phyloP scores from a whole-genome alignment of 2,329 filamentous ascomycete species.

The Ophiostoma quercus region DNA sequence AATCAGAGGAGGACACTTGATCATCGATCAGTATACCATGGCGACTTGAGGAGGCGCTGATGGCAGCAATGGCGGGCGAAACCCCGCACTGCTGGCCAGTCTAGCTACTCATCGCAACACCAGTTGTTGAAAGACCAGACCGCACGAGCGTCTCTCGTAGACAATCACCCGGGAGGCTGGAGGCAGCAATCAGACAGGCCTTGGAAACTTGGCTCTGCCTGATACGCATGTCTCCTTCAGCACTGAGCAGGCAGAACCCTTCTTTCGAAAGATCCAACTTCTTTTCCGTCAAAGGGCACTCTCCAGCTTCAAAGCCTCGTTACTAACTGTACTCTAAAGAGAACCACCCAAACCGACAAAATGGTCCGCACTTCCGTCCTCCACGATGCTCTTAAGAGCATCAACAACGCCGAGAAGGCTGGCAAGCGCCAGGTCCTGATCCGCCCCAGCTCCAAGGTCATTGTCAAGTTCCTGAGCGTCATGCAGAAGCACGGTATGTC shows the following conservation, averaged over 20 bases:
- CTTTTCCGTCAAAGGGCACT: constrained; percentile 52
- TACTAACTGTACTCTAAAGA: constrained; percentile 50
- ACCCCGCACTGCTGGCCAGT: neutral
- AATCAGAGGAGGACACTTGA: neutral
- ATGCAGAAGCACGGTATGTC: constrained; percentile 98
- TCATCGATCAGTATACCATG: neutral
- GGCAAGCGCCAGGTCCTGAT: constrained; percentile 99
- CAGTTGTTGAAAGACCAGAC: constrained; percentile 16
- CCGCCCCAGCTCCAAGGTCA: constrained; percentile 98
- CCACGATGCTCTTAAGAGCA: constrained; percentile 97
- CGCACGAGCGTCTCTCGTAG: constrained; percentile 18
- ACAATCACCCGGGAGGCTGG: constrained; percentile 43
- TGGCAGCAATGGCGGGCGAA: neutral
- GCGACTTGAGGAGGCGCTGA: constrained; percentile 10
- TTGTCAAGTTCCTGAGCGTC: constrained; percentile 97
- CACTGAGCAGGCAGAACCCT: constrained; percentile 68
- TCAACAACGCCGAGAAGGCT: constrained; percentile 99
- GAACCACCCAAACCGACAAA: constrained; percentile 59
- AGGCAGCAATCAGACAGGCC: constrained; percentile 53
- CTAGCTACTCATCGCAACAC: constrained; percentile 6
- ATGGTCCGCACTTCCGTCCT: constrained; percentile 99
- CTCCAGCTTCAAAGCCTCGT: constrained; percentile 59
- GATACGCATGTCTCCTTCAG: constrained; percentile 62
- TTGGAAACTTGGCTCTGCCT: constrained; percentile 24
- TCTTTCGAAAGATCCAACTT: constrained; percentile 34